Evolutionary conservation across 2,329 filamentous ascomycete species (phyloP).

Genomic region (Xylariaceae sp.): DNA sequence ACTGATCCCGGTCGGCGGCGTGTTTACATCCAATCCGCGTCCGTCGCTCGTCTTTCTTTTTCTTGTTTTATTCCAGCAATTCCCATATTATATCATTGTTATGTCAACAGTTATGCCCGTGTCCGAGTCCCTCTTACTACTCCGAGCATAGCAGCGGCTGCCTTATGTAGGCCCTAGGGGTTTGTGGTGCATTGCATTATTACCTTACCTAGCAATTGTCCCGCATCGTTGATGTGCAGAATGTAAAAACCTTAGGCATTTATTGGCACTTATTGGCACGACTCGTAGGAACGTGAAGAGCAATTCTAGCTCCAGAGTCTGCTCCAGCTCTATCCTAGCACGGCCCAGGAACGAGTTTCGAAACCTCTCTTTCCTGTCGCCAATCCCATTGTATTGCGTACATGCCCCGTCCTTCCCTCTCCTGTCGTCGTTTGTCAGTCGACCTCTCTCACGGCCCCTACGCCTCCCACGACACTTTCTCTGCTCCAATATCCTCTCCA

Average conservation of each 20-base stretch:
- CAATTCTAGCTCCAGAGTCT: no score
- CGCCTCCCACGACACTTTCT: neutral
- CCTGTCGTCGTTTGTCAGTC: no score
- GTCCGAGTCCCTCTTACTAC: neutral
- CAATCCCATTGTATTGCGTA: no score
- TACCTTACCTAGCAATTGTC: neutral
- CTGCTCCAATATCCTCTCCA: neutral
- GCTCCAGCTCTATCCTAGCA: neutral
- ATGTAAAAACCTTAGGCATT: no score
- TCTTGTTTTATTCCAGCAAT: conserved; percentile 17
- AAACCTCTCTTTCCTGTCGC: no score
- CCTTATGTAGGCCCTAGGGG: no score
- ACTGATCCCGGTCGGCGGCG: conserved; percentile 10
- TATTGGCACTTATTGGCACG: no score
- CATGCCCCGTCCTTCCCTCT: no score
- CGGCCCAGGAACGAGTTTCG: neutral
- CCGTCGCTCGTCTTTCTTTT: conserved; percentile 17
- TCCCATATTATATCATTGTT: conserved; percentile 16
- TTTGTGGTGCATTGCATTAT: no score
- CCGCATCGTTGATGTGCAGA: neutral
- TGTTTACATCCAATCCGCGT: conserved; percentile 22
- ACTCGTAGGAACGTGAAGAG: no score
- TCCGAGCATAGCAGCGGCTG: neutral
- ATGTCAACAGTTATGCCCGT: conserved; percentile 17
- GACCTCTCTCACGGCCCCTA: no score